Evolutionary conservation across 495 filamentous ascomycete genomes (phyloP).

Genomic region (Podospora bellae-mahoneyi): DNA sequence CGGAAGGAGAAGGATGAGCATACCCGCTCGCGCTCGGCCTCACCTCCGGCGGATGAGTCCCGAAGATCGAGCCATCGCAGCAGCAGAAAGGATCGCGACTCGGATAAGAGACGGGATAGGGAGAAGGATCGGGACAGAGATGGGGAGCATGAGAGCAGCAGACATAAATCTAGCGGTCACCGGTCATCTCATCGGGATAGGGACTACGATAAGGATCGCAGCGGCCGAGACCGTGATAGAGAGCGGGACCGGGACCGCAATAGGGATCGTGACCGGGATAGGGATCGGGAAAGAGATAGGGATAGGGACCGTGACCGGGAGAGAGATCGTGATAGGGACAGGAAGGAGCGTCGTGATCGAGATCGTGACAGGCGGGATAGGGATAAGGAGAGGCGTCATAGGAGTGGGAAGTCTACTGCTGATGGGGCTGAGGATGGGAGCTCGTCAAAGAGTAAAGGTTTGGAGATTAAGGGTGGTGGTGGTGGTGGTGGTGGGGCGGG

Average conservation of each 20-base stretch:
- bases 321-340: constrained; percentile 44
- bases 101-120: constrained; percentile 44
- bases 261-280: constrained; percentile 34
- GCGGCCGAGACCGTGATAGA: constrained; percentile 38
- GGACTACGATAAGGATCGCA: constrained; percentile 40
- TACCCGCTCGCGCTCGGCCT: constrained; percentile 49
- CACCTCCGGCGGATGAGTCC: constrained; percentile 39
- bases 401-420: constrained; percentile 47
- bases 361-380: constrained; percentile 40
- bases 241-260: constrained; percentile 39
- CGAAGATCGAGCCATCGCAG: constrained; percentile 51
- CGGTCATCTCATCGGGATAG: constrained; percentile 49
- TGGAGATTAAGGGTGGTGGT: constrained; percentile 37
- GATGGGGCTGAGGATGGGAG: constrained; percentile 1
- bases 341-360: constrained; percentile 33
- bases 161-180: constrained; percentile 34
- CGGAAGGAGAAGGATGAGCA: constrained; percentile 40
- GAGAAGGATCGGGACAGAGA: constrained; percentile 36
- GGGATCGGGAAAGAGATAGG: constrained; percentile 45
- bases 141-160: constrained; percentile 35
- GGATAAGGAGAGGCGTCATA: constrained; percentile 42
- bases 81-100: constrained; percentile 44
- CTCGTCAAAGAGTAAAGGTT: constrained; percentile 24
- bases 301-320: constrained; percentile 46
- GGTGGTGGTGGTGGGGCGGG: too few relatives aligned